Conservation (phyloP, 2,329 filamentous ascomycete species). For the Aspergillus luchuensis region DNA sequence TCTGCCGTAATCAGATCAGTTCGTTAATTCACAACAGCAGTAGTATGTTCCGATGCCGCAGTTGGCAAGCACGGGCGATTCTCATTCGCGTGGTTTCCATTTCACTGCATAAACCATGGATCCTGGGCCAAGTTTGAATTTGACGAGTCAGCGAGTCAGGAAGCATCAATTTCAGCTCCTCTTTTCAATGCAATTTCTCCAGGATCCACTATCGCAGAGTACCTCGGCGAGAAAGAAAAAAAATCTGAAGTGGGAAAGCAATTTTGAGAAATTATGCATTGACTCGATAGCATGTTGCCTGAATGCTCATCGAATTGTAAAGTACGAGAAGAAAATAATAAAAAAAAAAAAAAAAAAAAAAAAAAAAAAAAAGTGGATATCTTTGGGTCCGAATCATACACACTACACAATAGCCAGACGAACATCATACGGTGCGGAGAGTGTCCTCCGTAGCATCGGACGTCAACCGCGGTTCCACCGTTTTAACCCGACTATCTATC, state of each 20-base stretch:
- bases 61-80: not conserved
- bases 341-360: too few species aligned
- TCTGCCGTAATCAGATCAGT: not conserved
- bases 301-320: not conserved
- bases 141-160: slow-evolving; percentile 4
- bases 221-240: not conserved
- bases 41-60: not conserved
- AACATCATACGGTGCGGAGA: slow-evolving; percentile 18
- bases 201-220: not conserved
- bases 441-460: not conserved
- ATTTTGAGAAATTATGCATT: not conserved
- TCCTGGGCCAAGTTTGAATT: not conserved
- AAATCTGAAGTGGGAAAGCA: not conserved
- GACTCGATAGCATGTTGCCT: slow-evolving; percentile 12
- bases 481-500: not conserved
- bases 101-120: slow-evolving; percentile 8
- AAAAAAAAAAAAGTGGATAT: not conserved
- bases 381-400: not conserved
- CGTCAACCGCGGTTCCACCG: slow-evolving; percentile 13
- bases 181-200: not conserved
- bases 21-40: not conserved
- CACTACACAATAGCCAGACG: not conserved
- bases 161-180: not conserved
- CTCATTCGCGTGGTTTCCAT: not conserved
- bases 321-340: not conserved